A percentile compares a stretch with the other conserved stretches of the same genome.
Conservation (phyloP, 805 yeast genomes). For the Hanseniaspora clermontiae region DNA sequence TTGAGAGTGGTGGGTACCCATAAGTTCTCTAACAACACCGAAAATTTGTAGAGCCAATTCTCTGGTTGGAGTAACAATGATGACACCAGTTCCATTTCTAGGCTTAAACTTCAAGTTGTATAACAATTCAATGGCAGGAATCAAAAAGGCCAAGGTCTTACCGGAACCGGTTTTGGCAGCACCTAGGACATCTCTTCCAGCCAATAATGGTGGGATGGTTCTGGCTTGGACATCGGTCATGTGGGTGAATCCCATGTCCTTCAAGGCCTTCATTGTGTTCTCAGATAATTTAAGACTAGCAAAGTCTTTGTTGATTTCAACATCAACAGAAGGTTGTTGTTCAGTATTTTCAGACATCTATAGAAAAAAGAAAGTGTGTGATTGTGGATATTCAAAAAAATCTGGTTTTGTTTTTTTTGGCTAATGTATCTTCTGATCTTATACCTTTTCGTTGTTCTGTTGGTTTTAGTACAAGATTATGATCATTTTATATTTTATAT, state of each 20-base stretch:
- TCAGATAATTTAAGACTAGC: constrained; percentile 55
- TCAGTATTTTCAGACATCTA: neutral
- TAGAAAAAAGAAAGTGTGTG: no score
- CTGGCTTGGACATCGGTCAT: constrained; percentile 94
- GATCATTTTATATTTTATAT: no score
- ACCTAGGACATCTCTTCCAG: constrained; percentile 94
- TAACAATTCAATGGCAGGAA: constrained; percentile 90
- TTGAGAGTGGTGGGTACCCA: constrained; percentile 77
- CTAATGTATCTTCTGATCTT: no score
- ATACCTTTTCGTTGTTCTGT: no score
- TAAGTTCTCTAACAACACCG: constrained; percentile 91
- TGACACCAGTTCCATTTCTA: constrained; percentile 94
- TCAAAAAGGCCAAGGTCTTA: constrained; percentile 85
- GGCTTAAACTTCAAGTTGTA: constrained; percentile 90
- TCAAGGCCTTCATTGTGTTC: constrained; percentile 70
- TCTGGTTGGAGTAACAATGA: constrained; percentile 92
- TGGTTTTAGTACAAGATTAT: no score
- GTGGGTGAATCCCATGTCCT: constrained; percentile 74
- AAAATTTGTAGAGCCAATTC: constrained; percentile 95
- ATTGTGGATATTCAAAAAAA: neutral
- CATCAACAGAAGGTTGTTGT: constrained; percentile 5
- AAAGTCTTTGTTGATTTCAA: constrained; percentile 25
- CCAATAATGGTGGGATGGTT: constrained; percentile 90
- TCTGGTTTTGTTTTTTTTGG: neutral
- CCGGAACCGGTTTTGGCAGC: constrained; percentile 99